A percentile compares a stretch with the other conserved stretches of the same genome.
Conservation (phyloP, 768 basidiomycete genomes). For the Cystobasidium onofrii region DNA sequence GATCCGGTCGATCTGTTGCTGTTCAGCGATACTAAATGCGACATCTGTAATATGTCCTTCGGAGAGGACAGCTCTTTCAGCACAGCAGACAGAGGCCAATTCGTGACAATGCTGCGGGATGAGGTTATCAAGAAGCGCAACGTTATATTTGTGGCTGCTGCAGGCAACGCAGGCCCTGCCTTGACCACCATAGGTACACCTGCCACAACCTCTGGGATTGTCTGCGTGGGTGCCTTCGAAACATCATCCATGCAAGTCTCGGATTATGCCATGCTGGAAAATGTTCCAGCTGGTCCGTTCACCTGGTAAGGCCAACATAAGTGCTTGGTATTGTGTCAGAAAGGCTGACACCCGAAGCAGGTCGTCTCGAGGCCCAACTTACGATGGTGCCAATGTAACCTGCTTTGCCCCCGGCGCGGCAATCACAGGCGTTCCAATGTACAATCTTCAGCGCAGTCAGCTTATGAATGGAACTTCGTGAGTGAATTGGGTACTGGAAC, state of each 20-base stretch:
- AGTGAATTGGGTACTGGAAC: too few relatives aligned
- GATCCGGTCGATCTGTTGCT: not conserved
- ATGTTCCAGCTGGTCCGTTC: slow-evolving; percentile 23
- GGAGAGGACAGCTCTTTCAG: slow-evolving; percentile 29
- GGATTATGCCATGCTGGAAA: slow-evolving; percentile 31
- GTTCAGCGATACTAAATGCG: slow-evolving; percentile 20
- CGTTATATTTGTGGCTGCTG: slow-evolving; percentile 28
- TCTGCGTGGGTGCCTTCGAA: slow-evolving; percentile 27
- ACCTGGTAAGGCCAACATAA: slow-evolving; percentile 29
- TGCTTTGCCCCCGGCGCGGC: slow-evolving; percentile 32
- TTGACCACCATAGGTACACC: slow-evolving; percentile 32
- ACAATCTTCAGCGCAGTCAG: slow-evolving; percentile 27
- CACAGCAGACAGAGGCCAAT: slow-evolving; percentile 18
- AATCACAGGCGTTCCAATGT: slow-evolving; percentile 25
- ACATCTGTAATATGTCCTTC: slow-evolving; percentile 33
- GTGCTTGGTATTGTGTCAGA: too few relatives aligned
- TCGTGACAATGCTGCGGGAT: slow-evolving; percentile 19
- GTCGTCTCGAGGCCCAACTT: slow-evolving; percentile 30
- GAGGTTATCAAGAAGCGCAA: slow-evolving; percentile 34
- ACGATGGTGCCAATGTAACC: slow-evolving; percentile 16
- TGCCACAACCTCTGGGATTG: slow-evolving; percentile 19
- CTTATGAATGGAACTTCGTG: slow-evolving; percentile 31
- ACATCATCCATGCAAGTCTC: slow-evolving; percentile 20
- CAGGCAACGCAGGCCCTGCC: slow-evolving; percentile 31
- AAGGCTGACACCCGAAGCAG: not conserved